Base-by-base conservation (phyloP, 306 rosid species). In the Canavalia gladiata region DNA sequence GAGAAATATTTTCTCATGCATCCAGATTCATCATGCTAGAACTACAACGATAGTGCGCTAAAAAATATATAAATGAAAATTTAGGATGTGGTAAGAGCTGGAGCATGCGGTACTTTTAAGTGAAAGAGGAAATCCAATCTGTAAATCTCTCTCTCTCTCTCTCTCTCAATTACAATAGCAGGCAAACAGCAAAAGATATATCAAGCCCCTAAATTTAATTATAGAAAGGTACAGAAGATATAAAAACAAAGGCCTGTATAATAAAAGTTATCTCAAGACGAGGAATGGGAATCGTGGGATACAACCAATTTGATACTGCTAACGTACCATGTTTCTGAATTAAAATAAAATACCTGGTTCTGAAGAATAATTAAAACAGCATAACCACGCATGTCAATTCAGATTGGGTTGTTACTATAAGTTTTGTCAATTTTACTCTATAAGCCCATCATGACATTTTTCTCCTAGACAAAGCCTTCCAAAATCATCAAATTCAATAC, bases 91-190 rank as follows among this genome's bases (percentile, higher is more conserved):
- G 31, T 25, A 37, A 72, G 60, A 60, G 62, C 25, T 18, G 25
- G 25, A 18, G 54, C 52, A 70, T 35, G 77, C 12, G 58, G 37
- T 10, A 55, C 37, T 68, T 30, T 13, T 29, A 67, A 66, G 64
- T 18, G 35, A n/a, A 54, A 54, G 37, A 54, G 39, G 28, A 72
- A 72, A 72, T 72, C 35, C 51, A 54, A 35, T 37, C 6, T 37
- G 11, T 12, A 72, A 37, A 39, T 10, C 5, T 2, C 13, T 7
- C 3, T 28, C 25, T 35, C 46, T 11, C 34, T 0, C 30, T 4
- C 6, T 58, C 31, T 46, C 7, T 46, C 72, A 39, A 65, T 49
- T 59, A 72, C 46, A 80, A 39, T 29, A 35, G 64, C 35, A 80
- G 28, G 28, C 39, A 64, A 18, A 77, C 57, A 50, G 49, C 72